These are phyloP conservation scores for Harringtonia lauricola DNA, from an alignment of 2,329 filamentous ascomycete species.

Conservation along the genomic window DNA sequence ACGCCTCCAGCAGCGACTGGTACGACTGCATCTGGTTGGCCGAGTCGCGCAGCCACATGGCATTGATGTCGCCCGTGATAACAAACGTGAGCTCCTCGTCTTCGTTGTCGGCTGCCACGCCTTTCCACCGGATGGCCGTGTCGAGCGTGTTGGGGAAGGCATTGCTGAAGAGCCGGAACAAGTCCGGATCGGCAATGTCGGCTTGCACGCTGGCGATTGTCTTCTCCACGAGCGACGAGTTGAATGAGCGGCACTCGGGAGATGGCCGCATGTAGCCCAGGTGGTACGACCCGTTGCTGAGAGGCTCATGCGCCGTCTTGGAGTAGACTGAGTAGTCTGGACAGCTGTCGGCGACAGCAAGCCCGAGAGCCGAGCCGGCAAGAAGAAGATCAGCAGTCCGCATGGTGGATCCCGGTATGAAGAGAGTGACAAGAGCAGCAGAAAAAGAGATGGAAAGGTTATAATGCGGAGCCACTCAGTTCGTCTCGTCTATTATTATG, in stretches of 20 bases:
- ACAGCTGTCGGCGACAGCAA: constrained; percentile 27
- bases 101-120: constrained; percentile 11
- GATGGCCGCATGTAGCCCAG: constrained; percentile 74
- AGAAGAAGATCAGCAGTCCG: not conserved
- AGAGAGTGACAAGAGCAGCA: not conserved
- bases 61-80: constrained; percentile 23
- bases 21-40: constrained; percentile 67
- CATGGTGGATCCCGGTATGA: not conserved
- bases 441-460: not conserved
- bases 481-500: too few species aligned
- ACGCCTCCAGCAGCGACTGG: constrained; percentile 46
- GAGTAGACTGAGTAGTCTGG: constrained; percentile 57
- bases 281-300: constrained; percentile 63
- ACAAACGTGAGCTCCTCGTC: constrained; percentile 54
- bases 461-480: too few species aligned
- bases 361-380: not conserved
- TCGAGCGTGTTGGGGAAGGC: constrained; percentile 60
- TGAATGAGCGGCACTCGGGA: constrained; percentile 69
- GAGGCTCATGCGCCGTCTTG: constrained; percentile 51
- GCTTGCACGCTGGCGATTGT: constrained; percentile 60
- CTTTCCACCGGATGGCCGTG: constrained; percentile 14
- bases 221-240: constrained; percentile 63
- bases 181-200: constrained; percentile 64
- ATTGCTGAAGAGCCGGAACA: constrained; percentile 61
- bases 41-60: constrained; percentile 26